Evolutionary conservation across 352 stramenopile species (phyloP), one percentile per base, ranked within the genome.

Genomic region (Phytophthora aleatoria): DNA sequence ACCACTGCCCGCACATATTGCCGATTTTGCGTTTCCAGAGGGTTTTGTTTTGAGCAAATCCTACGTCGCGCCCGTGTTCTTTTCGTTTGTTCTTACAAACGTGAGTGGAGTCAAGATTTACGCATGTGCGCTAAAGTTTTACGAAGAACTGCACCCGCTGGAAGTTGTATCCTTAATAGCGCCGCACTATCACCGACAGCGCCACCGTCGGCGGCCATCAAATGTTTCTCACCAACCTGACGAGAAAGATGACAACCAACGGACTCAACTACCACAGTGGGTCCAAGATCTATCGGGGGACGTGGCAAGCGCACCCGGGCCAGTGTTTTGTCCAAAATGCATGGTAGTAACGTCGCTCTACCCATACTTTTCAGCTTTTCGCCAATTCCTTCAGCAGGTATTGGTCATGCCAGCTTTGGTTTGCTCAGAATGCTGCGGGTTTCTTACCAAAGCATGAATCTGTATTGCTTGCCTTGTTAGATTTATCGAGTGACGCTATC

Each of bases 341-440:
- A 86, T 99, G 39, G 70, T 98, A 24, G 67, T 98, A 28, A 87
- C 98, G 24, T 98, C 92, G 9, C 94, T 98, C 42, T 98, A 98
- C 81, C 96, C 96, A 4, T 99, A 99, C 73, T 97, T 98, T 50
- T 96, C 78, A 12, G 89, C 94, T 7, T 99, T 98, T 73, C 88
- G 94, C 13, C 85, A 96, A 58, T 99, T 98, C 67, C 76, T 99
- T n/a, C 91, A 97, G 33, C 95, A 99, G 79, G 79, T 98, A 57
- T 43, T 27, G 13, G 13, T 33, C 26, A 20, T 39, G 15, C 8
- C 5, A 41, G 39, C 15, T 42, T 53, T 35, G 24, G 15, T 1
- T 27, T 10, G 51, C 12, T 35, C n/a, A 27, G 15, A 27, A 31
- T 38, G 3, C 7, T 7, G 16, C 13, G 26, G 6, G 27, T 7